Evolutionary conservation across 192 early-diverging fungal genomes (phyloP), one percentile per base, ranked within the genome.

Genomic region (Phycomyces blakesleeanus): DNA sequence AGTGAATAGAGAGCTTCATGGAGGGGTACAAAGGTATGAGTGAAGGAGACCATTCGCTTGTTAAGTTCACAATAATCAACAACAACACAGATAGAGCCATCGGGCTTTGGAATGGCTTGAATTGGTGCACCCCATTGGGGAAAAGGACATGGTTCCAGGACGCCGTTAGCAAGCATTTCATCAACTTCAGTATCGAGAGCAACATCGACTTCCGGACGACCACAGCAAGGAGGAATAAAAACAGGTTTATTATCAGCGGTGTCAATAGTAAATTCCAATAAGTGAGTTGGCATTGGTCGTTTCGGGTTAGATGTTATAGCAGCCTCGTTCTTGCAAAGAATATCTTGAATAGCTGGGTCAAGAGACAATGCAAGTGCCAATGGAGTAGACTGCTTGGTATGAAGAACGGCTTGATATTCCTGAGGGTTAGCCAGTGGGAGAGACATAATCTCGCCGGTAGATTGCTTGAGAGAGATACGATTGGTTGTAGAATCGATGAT

Each of bases 51-150:
- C 5, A 79, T 82, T 3, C 71, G 44, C 0, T 53, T 21, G 55
- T 82, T 82, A 0, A 83, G 56, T 24, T 57, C 51, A 5, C 66
- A 54, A 52, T 82, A 83, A 40, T 83, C 75, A 0, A 79, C 41
- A 49, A 74, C 76, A 0, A 81, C 18, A 0, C 79, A 49, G 24
- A 77, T 20, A 5, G 40, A 56, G 0, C 68, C 66, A 44, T 77
- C 69, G n/a, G 73, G 66, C 47, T 83, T 83, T 6, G 26, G 26
- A 0, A 78, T 77, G 27, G 78, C 39, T 9, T 79, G 49, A 0
- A 75, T 53, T 12, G 77, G 79, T 0, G 74, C 40, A 16, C 66
- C 58, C 59, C 66, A 69, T 24, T 59, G n/a, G 1, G 50, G 9
- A 21, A 20, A 21, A 2, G 50, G 12, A 18, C 18, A 9, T 51